Base-by-base conservation (phyloP, 305 asterid species). In the Plantago coronopus region DNA sequence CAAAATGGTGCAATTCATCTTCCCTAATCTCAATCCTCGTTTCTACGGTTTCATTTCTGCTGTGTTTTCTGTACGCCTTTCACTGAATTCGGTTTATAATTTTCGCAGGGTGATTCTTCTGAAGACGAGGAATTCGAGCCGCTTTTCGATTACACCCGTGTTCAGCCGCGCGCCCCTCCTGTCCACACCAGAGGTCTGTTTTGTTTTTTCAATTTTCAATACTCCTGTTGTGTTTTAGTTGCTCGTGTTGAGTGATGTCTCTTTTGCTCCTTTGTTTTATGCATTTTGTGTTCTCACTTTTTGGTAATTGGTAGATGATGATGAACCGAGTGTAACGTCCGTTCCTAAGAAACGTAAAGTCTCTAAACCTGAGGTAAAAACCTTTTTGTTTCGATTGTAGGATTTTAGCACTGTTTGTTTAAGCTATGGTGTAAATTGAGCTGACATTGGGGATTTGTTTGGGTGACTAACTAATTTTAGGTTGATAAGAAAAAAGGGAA, bases 91-190 rank as follows among this genome's bases (percentile, higher is more conserved):
- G 42, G 10, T 34, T 34, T 13, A 8, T 2, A 7, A n/a, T n/a
- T 34, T 8, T 10, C 42, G 48, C 59, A 88, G 98, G 95, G 54
- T 5, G 84, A 85, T 31, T 38, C 73, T 31, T 38, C 73, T 21
- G 51, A 64, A n/a, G 95, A 91, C 50, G 98, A 91, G 49, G 98
- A 91, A 79, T 73, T 91, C 67, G 98, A 91, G 54, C 88, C 98
- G 19, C 96, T 91, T 45, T 91, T 91, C 59, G 95, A 91, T 81
- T 91, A 91, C 75, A 59, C 83, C 31, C 94, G 96, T 44, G 75
- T 88, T 63, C 98, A 88, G 74, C 98, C 96, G 3, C 43, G 22
- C 54, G 60, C 56, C 46, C 68, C 69, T 48, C 68, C 69, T 31
- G 65, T 79, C 54, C 47, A 60, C 67, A 65, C 82, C 48, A 94